These are phyloP conservation scores for Aspergillus eucalypticola DNA, from an alignment of 2,329 filamentous ascomycete genomes.

Conservation along the genomic window DNA sequence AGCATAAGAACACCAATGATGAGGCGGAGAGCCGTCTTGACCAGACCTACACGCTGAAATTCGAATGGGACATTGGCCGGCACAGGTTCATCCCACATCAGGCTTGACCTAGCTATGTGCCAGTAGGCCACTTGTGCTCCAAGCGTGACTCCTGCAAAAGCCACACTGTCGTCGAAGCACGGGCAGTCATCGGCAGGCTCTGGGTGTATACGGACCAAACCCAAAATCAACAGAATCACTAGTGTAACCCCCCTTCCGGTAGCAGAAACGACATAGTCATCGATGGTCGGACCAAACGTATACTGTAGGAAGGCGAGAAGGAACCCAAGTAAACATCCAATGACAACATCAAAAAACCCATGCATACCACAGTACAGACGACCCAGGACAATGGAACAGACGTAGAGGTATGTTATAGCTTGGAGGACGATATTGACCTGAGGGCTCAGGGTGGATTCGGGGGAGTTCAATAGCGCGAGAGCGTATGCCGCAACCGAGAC, in stretches of 20 bases:
- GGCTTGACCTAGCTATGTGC: conserved; percentile 68
- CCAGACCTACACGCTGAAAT: conserved; percentile 65
- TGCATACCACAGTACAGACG: conserved; percentile 98
- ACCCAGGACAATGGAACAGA: conserved; percentile 83
- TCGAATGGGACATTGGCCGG: conserved; percentile 66
- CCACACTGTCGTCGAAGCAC: conserved; percentile 93
- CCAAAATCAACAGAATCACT: conserved; percentile 66
- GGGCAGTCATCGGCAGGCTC: conserved; percentile 96
- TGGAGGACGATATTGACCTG: conserved; percentile 65
- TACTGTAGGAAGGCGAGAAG: conserved; percentile 60
- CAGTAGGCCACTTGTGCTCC: conserved; percentile 80
- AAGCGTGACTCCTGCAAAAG: conserved; percentile 87
- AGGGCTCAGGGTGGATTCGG: conserved; percentile 62
- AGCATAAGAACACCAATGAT: conserved; percentile 78
- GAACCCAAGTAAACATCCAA: conserved; percentile 77
- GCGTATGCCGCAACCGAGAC: conserved; percentile 89
- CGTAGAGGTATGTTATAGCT: conserved; percentile 76
- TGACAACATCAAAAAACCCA: conserved; percentile 85
- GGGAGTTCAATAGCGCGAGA: conserved; percentile 67
- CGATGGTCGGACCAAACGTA: conserved; percentile 59
- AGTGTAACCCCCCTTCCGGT: conserved; percentile 65
- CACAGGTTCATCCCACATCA: conserved; percentile 54
- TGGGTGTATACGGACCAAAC: conserved; percentile 84
- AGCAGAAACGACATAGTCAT: conserved; percentile 68
- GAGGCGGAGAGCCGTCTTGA: conserved; percentile 66